A percentile compares a stretch with the other conserved stretches of the same genome.
Conservation (phyloP, 1,139 yeast species). For the Saccharomyces uvarum region DNA sequence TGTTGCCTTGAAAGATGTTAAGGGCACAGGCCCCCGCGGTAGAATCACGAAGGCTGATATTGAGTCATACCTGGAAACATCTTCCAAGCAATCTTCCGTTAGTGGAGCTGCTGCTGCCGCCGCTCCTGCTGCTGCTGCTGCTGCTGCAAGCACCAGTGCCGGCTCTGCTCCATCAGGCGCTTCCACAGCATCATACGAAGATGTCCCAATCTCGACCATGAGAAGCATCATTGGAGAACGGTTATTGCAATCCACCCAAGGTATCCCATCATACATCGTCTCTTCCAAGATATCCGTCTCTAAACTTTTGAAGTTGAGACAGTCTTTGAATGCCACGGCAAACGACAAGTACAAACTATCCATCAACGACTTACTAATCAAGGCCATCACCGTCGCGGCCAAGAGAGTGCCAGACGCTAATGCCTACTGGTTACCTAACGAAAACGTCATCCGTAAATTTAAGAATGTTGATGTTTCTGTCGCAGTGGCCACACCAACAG, state of each 20-base stretch:
- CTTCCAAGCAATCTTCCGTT: slow-evolving; percentile 15
- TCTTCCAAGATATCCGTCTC: slow-evolving; percentile 80
- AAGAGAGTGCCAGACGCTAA: slow-evolving; percentile 89
- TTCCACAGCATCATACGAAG: slow-evolving; percentile 57
- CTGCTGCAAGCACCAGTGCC: slow-evolving; percentile 13
- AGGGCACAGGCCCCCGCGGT: slow-evolving; percentile 93
- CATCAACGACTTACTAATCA: slow-evolving; percentile 86
- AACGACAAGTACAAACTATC: slow-evolving; percentile 87
- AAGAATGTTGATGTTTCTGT: slow-evolving; percentile 91
- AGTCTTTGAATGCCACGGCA: slow-evolving; percentile 75
- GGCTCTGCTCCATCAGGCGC: slow-evolving; percentile 43
- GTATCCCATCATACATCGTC: slow-evolving; percentile 86
- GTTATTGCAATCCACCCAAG: slow-evolving; percentile 75
- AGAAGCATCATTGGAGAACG: slow-evolving; percentile 91
- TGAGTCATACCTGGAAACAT: slow-evolving; percentile 49
- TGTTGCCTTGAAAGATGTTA: slow-evolving; percentile 70
- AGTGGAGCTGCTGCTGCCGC: slow-evolving; percentile 37
- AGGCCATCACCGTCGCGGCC: slow-evolving; percentile 88
- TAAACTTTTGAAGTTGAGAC: slow-evolving; percentile 86
- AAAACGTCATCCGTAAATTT: slow-evolving; percentile 89
- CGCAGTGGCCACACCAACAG: slow-evolving; percentile 97
- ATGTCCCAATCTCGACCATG: slow-evolving; percentile 83
- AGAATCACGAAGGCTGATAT: slow-evolving; percentile 89
- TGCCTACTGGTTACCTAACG: slow-evolving; percentile 84
- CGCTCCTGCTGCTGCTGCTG: slow-evolving; percentile 41